phyloP scores from a whole-genome alignment of 331 rosid species.

The Pyrus hybrid region DNA sequence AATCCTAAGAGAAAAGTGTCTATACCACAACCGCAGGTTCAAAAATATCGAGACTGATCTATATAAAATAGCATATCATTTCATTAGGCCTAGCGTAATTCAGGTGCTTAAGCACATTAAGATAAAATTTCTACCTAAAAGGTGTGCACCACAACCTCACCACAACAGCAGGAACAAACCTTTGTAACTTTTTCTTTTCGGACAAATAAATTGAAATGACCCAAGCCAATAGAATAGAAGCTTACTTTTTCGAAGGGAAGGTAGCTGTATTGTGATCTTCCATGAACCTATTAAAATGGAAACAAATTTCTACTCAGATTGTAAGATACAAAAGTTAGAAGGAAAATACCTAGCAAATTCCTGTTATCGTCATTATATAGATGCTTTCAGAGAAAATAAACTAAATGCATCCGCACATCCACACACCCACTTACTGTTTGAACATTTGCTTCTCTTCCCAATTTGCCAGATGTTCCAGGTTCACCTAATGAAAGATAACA shows the following conservation, averaged over 20 bases:
- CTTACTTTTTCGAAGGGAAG: slow-evolving; percentile 92
- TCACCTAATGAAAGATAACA: slow-evolving; percentile 46
- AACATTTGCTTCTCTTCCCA: slow-evolving; percentile 99
- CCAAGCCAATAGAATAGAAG: slow-evolving; percentile 11
- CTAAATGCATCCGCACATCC: not conserved
- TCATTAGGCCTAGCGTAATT: not conserved
- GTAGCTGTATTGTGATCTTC: slow-evolving; percentile 99
- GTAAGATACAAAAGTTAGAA: not conserved
- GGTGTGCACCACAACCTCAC: too few relatives aligned
- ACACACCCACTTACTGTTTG: slow-evolving; percentile 50
- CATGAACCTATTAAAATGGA: slow-evolving; percentile 92
- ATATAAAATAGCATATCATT: not conserved
- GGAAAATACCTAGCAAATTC: not conserved
- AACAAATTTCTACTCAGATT: not conserved
- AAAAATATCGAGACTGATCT: not conserved
- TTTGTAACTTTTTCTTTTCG: not conserved
- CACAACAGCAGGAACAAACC: not conserved
- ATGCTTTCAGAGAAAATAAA: not conserved
- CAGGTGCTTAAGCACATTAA: not conserved
- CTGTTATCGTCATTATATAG: not conserved
- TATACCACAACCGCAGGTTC: not conserved
- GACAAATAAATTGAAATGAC: not conserved
- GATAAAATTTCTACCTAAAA: not conserved
- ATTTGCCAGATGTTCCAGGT: slow-evolving; percentile 78
- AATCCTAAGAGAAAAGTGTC: not conserved